phyloP scores from a whole-genome alignment of 1,284 basidiomycete genomes.

The Phenoliferia sp. region DNA sequence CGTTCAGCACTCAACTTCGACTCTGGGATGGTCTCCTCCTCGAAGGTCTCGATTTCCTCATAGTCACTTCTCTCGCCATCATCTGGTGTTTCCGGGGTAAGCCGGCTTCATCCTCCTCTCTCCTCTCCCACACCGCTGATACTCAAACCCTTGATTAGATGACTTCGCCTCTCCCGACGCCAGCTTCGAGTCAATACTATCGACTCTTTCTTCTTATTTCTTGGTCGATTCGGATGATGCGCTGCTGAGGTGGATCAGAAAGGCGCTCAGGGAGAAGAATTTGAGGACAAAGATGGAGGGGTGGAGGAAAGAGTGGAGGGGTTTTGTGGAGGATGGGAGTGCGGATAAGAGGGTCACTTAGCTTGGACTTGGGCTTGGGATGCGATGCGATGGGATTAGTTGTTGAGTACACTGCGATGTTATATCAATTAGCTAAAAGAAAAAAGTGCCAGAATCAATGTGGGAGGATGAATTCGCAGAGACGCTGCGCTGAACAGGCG shows the following conservation, averaged over 20 bases:
- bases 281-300: slow-evolving; percentile 60
- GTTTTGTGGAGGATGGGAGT: slow-evolving; percentile 57
- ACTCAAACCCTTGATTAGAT: slow-evolving; percentile 48
- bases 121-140: slow-evolving; percentile 22
- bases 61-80: slow-evolving; percentile 77
- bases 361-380: no score
- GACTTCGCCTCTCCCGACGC: slow-evolving; percentile 67
- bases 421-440: no score
- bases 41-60: slow-evolving; percentile 83
- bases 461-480: no score
- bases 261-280: slow-evolving; percentile 49
- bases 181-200: slow-evolving; percentile 86
- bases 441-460: no score
- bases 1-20: slow-evolving; percentile 88
- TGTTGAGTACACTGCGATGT: no score
- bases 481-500: no score
- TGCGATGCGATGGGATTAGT: no score
- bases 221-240: slow-evolving; percentile 80
- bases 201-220: slow-evolving; percentile 83
- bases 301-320: slow-evolving; percentile 70
- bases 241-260: slow-evolving; percentile 72
- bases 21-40: slow-evolving; percentile 91
- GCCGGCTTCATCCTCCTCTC: slow-evolving; percentile 25
- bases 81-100: slow-evolving; percentile 84
- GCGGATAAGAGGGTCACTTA: slow-evolving; percentile 22